These are phyloP conservation scores for Prosopis cineraria DNA, from an alignment of 306 rosid species.

Conservation along the genomic window DNA sequence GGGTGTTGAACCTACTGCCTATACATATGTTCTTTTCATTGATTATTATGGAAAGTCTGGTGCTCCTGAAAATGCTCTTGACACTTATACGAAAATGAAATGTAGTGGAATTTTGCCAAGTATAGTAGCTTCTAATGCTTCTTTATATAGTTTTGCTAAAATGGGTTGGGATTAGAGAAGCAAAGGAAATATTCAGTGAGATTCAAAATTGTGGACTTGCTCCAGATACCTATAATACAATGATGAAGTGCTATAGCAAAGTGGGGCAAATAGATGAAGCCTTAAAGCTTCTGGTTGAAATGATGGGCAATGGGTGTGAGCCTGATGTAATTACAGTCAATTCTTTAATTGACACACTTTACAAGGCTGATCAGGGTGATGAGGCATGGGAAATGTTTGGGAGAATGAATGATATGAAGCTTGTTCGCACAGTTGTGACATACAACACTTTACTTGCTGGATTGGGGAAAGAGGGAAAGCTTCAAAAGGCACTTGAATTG, in stretches of 20 bases:
- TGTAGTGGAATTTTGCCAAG: conserved; percentile 75
- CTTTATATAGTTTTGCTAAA: conserved; percentile 82
- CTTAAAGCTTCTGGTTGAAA: conserved; percentile 62
- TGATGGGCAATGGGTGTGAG: conserved; percentile 72
- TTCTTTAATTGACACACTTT: conserved; percentile 84
- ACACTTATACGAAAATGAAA: conserved; percentile 80
- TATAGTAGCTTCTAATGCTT: conserved; percentile 85
- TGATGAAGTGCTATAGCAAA: conserved; percentile 95
- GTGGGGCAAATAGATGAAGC: conserved; percentile 84
- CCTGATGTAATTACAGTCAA: conserved; percentile 82
- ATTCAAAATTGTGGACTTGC: conserved; percentile 74
- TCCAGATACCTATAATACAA: conserved; percentile 89
- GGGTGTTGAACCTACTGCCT: conserved; percentile 79
- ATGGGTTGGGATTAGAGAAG: conserved; percentile 74
- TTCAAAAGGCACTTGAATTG: conserved; percentile 59
- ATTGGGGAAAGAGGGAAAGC: conserved; percentile 79
- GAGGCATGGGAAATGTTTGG: conserved; percentile 91
- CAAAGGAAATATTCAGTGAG: conserved; percentile 64
- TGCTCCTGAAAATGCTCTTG: conserved; percentile 73
- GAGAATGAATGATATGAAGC: conserved; percentile 80
- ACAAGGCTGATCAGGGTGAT: conserved; percentile 76
- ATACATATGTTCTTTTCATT: conserved; percentile 81
- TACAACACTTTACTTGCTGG: conserved; percentile 87
- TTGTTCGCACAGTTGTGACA: conserved; percentile 87
- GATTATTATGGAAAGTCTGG: conserved; percentile 91